Conservation (phyloP, 306 rosid genomes). For the Fragaria iinumae region DNA sequence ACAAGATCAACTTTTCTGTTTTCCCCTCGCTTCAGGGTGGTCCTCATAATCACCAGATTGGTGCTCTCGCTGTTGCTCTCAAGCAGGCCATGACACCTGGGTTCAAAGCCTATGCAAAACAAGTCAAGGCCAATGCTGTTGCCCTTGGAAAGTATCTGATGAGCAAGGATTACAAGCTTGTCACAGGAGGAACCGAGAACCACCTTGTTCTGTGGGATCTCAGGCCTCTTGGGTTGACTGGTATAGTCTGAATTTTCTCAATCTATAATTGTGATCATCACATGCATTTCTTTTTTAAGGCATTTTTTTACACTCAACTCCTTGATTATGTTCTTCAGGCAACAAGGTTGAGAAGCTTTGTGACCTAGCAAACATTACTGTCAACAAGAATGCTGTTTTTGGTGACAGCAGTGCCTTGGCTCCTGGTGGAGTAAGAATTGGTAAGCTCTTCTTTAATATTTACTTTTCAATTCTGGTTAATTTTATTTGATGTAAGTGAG, state of each 20-base stretch:
- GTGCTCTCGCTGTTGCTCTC: constrained; percentile 91
- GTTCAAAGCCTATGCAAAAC: constrained; percentile 86
- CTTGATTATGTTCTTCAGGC: constrained; percentile 48
- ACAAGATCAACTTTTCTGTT: constrained; percentile 88
- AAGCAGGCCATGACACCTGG: constrained; percentile 72
- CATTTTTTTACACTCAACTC: neutral
- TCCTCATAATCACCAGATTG: constrained; percentile 97
- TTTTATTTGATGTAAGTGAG: neutral
- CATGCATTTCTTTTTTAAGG: neutral
- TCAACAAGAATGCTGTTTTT: constrained; percentile 94
- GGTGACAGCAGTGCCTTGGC: constrained; percentile 99
- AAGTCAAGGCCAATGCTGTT: constrained; percentile 92
- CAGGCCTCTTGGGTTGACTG: constrained; percentile 93
- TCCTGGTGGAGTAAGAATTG: constrained; percentile 92
- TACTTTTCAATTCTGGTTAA: neutral
- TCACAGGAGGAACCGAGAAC: constrained; percentile 94
- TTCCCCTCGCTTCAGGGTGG: constrained; percentile 98
- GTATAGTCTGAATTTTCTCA: constrained; percentile 29
- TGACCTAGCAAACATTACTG: constrained; percentile 83
- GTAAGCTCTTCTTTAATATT: constrained; percentile 40
- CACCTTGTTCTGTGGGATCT: constrained; percentile 99
- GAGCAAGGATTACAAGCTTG: constrained; percentile 83
- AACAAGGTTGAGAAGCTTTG: constrained; percentile 98
- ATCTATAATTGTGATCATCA: neutral
- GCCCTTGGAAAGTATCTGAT: constrained; percentile 80